Base-by-base conservation (phyloP, 2,329 filamentous ascomycete species). In the Calonectria leucothoes region DNA sequence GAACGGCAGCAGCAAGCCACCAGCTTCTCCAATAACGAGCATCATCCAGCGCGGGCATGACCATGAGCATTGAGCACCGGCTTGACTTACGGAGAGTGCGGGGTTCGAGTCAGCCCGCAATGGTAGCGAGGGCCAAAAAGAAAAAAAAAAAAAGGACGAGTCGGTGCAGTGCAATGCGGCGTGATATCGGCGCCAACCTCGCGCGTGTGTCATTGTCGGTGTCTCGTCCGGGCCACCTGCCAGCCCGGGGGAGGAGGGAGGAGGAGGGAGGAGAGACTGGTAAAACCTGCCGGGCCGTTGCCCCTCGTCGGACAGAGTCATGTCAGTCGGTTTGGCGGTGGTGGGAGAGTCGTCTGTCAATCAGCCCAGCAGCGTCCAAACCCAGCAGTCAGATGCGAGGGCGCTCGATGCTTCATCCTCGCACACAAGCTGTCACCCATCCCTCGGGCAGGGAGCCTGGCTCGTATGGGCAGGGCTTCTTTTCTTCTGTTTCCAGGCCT, bases 331-430 rank as follows among this genome's bases (percentile, higher is more conserved):
- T 66, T 69, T 59, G 42, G 29, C 35, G 29, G 49, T 59, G 69
- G 69, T 57, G 61, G 55, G 37, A 66, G 55, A 71, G 63, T 71
- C 69, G 63, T 66, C 61, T 66, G 69, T 71, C 69, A 71, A 71
- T 71, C 69, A 67, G 65, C 55, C 55, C 70, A 72, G 70, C 48
- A 49, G 23, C 48, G 25, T 27, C 49, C 42, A 48, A 67, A 57
- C 35, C 37, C 31, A 69, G 42, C 33, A 64, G 70, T 37, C 37
- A n/a, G 59, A 57, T 65, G 57, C 49, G 31, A 51, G 29, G 33
- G 35, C 31, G 12, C 55, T 63, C 49, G 29, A 49, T 35, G 51
- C 61, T 49, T 37, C 61, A 66, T 57, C 69, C 69, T 37, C 55
- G 69, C 61, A 33, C 45, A 29, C 29, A 20, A 29, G 55, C 57